phyloP scores from a whole-genome alignment of 768 basidiomycete genomes.

The Russula foetens region DNA sequence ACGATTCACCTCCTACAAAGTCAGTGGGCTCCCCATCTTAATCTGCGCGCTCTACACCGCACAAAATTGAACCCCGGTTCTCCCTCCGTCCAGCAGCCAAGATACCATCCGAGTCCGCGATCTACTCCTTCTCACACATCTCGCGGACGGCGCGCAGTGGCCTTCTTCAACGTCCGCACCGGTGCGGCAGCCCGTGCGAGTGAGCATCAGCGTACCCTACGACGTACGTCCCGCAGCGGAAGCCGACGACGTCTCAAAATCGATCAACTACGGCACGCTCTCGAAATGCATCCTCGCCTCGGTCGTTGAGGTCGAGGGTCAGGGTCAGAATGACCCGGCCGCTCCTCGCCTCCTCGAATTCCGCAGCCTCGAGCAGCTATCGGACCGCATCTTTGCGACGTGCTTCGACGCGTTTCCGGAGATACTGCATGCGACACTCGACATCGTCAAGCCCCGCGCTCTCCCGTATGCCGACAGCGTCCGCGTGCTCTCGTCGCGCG shows the following conservation, averaged over 20 bases:
- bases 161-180: conserved; percentile 27
- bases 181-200: conserved; percentile 43
- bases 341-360: conserved; percentile 24
- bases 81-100: not conserved
- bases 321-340: no score
- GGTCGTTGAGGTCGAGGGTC: not conserved
- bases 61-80: not conserved
- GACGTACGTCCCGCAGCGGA: conserved; percentile 42
- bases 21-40: not conserved
- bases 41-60: not conserved
- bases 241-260: conserved; percentile 45
- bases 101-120: conserved; percentile 42
- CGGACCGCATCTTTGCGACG: conserved; percentile 32
- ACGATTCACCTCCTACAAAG: not conserved
- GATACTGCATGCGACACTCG: conserved; percentile 34
- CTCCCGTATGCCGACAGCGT: conserved; percentile 43
- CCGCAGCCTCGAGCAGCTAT: conserved; percentile 39
- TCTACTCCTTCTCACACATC: conserved; percentile 34
- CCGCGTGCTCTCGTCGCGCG: conserved; percentile 33
- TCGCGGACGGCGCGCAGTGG: conserved; percentile 41
- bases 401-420: conserved; percentile 31
- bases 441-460: conserved; percentile 40
- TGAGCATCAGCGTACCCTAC: conserved; percentile 44
- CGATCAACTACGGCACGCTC: conserved; percentile 58
- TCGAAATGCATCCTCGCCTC: conserved; percentile 28